phyloP scores from a whole-genome alignment of 2,329 filamentous ascomycete genomes.

The Dactylonectria macrodidyma region DNA sequence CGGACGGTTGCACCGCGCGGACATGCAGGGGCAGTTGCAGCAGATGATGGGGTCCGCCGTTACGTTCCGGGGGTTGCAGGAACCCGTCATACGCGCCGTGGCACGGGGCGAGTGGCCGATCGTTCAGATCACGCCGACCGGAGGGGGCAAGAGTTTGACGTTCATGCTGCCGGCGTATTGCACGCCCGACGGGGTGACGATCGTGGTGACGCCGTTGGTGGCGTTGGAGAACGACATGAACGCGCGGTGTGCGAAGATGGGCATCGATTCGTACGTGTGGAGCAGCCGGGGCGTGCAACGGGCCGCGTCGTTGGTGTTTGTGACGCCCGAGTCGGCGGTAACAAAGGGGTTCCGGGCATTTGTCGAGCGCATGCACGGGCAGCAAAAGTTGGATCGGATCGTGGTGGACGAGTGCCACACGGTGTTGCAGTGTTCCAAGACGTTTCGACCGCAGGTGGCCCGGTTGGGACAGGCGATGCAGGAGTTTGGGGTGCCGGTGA shows the following conservation, averaged over 20 bases:
- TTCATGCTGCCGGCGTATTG: no score
- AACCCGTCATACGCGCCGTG: no score
- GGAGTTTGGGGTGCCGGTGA: no score
- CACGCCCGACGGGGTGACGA: no score
- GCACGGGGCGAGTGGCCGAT: no score
- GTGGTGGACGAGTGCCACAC: neutral
- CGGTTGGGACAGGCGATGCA: neutral
- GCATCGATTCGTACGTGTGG: neutral
- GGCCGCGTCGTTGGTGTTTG: constrained; percentile 3
- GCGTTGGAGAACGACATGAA: neutral
- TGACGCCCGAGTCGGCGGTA: neutral
- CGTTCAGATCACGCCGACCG: no score
- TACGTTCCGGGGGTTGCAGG: no score
- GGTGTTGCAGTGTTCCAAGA: constrained; percentile 4
- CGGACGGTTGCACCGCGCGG: no score
- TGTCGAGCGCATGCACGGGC: neutral
- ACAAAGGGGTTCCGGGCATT: constrained; percentile 7
- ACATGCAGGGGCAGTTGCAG: no score
- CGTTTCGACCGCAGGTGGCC: neutral
- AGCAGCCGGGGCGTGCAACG: neutral
- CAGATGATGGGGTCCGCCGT: no score
- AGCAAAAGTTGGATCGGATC: constrained; percentile 5
- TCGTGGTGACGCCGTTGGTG: neutral
- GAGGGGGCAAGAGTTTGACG: no score
- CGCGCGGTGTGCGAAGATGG: neutral